Percentiles rank a stretch among this genome's conserved stretches.
Conservation (phyloP, 116 monocot genomes). For the Posidonia oceanica region DNA sequence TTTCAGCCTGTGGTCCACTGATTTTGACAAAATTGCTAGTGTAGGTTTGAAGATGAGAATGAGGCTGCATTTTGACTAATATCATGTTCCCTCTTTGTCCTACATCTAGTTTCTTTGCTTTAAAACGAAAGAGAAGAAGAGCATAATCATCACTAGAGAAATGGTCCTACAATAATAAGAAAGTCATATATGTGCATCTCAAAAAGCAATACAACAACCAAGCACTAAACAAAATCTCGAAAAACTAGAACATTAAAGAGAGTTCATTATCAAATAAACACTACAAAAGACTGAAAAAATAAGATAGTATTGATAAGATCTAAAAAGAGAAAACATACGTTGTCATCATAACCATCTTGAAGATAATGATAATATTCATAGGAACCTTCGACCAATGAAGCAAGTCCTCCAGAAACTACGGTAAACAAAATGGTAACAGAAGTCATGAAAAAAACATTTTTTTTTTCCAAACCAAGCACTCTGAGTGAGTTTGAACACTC, state of each 20-base stretch:
- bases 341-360: constrained; percentile 90
- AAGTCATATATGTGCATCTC: too few species aligned
- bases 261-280: neutral
- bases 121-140: neutral
- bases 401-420: constrained; percentile 76
- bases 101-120: neutral
- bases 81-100: neutral
- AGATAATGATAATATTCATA: constrained; percentile 98
- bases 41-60: neutral
- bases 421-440: neutral
- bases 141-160: neutral
- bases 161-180: neutral
- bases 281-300: neutral
- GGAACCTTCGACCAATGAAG: constrained; percentile 70
- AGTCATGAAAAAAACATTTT: neutral
- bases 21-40: neutral
- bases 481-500: too few species aligned
- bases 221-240: too few species aligned
- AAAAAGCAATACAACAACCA: too few species aligned
- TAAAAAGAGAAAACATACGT: constrained; percentile 30
- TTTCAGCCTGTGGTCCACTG: too few species aligned
- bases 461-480: too few species aligned
- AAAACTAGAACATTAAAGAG: too few species aligned
- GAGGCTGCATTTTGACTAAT: neutral
- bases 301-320: neutral